Evolutionary conservation across 2,329 filamentous ascomycete species (phyloP), one percentile per base, ranked within the genome.

Genomic region (Colletotrichum australisinense): DNA sequence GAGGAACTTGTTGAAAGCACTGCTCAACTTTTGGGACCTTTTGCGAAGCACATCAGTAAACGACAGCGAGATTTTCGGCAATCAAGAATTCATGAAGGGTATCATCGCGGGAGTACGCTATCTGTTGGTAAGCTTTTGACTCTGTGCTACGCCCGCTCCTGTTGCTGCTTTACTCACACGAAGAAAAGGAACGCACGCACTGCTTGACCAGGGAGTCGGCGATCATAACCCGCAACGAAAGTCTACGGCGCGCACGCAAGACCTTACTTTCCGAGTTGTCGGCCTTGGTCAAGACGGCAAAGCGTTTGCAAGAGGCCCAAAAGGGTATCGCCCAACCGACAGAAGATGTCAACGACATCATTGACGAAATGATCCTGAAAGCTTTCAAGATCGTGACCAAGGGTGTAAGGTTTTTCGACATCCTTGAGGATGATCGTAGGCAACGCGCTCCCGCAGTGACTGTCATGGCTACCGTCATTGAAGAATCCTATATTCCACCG

Each of bases 361-460:
- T 98, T 70, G 96, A 98, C 79, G 94, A 98, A 81, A 95, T 98
- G 90, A 93, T 98, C 28, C 85, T 97, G 66, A 97, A 95, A 81
- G 95, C 95, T 0, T 98, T 98, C 86, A 95, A 94, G 80, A 95
- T 98, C 65, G 94, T 98, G n/a, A 96, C 93, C 60, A 92, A 96
- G 78, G 95, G 94, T 16, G 95, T 98, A 30, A 90, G 93, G 57
- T 98, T 99, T 79, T 88, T 98, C 55, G 97, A 99, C 77, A 88
- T 96, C 2, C 92, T 97, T 85, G 92, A 94, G 49, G 93, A 91
- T 19, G 90, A 92, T 77, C 83, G 86, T 59, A 84, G 85, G 72
- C 80, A 83, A 53, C 85, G 87, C 67, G 85, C 85, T 9, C 85
- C 86, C 35, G 81, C 89, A 49, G 87, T 92, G 38, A 88, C 88